A percentile compares a stretch with the other conserved stretches of the same genome.
Conservation (phyloP, 805 yeast genomes). For the Pichia nakasei region DNA sequence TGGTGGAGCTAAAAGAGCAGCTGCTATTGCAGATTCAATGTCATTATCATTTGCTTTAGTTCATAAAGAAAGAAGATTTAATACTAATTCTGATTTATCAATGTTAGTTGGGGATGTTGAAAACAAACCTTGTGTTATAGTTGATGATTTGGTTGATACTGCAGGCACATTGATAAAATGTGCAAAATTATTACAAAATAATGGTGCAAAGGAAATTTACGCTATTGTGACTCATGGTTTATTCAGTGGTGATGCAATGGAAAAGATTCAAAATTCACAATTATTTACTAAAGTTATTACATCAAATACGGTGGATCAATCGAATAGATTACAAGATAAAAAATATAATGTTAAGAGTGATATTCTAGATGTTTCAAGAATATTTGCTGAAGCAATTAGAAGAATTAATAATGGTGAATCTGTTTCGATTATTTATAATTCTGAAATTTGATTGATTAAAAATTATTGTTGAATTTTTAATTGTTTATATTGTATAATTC, state of each 20-base stretch:
- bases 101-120: constrained; percentile 95
- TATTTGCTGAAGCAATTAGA: constrained; percentile 91
- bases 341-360: constrained; percentile 33
- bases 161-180: constrained; percentile 88
- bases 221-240: constrained; percentile 91
- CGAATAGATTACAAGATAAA: constrained; percentile 38
- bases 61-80: constrained; percentile 75
- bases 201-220: constrained; percentile 81
- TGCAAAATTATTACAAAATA: constrained; percentile 82
- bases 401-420: constrained; percentile 97
- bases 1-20: constrained; percentile 98
- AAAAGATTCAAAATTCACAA: constrained; percentile 48
- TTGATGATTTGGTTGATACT: constrained; percentile 93
- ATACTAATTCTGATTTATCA: constrained; percentile 41
- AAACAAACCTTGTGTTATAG: constrained; percentile 75
- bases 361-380: constrained; percentile 77
- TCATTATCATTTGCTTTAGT: constrained; percentile 88
- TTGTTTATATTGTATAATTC: not conserved
- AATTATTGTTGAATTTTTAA: not conserved
- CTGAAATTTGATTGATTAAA: constrained; percentile 41
- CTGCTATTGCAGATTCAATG: constrained; percentile 84
- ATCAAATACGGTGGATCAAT: constrained; percentile 88
- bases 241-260: constrained; percentile 84
- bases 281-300: constrained; percentile 78
- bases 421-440: constrained; percentile 87